Evolutionary conservation across 78 protist species (phyloP), one percentile per base, ranked within the genome.

Genomic region (Dictyostelium intermedium): DNA sequence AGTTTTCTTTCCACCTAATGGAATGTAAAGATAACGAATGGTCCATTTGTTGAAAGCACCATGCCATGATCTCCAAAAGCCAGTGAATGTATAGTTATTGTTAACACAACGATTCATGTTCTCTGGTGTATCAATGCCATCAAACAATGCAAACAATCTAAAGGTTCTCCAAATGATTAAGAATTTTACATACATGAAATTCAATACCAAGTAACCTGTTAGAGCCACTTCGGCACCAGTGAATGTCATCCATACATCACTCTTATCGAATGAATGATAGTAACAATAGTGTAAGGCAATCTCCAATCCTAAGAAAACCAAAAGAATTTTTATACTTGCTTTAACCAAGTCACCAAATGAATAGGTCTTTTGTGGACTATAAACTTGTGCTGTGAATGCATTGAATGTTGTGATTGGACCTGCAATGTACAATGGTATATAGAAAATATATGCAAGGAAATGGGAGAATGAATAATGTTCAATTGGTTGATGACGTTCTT

Each of bases 31-130:
- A 61, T 97, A 97, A n/a, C 97, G 91, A 7, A 97, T 82, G 2
- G 96, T 91, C 98, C 98, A 97, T 27, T 72, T 77, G 76, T 97
- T 97, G 96, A 97, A 97, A 14, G 91, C 60, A 20, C 95, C 82
- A 70, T 97, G 98, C 98, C 98, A 97, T 37, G 74, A 63, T 30
- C 97, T 30, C 98, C 98, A 97, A 82, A 97, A 97, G 2, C 95
- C 96, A 14, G 86, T 73, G 25, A 97, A 79, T 13, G 98, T 97
- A 73, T 76, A 60, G 85, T 91, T 97, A 69, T 95, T 92, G 43
- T 66, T 81, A 47, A 96, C 92, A 84, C 98, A 97, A 30, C 97
- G 93, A 10, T 85, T 77, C 98, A 97, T 97, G 34, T 97, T 97
- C 93, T 97, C 98, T 27, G 97, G 97, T 27, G 97, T 84, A 14